Conservation (phyloP, 2,329 filamentous ascomycete genomes). For the Aspergillus chevalieri region DNA sequence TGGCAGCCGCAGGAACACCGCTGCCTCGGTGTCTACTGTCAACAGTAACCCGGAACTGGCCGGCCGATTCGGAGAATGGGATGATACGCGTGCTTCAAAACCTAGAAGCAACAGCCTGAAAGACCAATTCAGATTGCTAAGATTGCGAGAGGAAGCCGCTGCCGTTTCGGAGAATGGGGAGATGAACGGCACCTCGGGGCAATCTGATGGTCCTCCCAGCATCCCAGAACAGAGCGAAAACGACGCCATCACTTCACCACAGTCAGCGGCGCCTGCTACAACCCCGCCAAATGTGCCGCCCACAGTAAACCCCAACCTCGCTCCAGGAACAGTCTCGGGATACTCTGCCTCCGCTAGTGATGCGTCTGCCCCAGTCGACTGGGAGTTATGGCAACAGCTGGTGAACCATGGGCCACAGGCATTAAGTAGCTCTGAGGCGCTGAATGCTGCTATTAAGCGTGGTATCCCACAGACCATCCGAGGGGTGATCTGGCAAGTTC, state of each 20-base stretch:
- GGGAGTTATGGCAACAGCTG: slow-evolving; percentile 95
- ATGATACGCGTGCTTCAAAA: slow-evolving; percentile 40
- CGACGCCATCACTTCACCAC: slow-evolving; percentile 21
- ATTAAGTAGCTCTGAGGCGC: slow-evolving; percentile 79
- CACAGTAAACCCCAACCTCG: slow-evolving; percentile 62
- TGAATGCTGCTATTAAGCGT: slow-evolving; percentile 83
- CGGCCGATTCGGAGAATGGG: slow-evolving; percentile 66
- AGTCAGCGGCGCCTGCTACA: slow-evolving; percentile 18
- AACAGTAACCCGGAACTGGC: slow-evolving; percentile 76
- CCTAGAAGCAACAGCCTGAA: slow-evolving; percentile 60
- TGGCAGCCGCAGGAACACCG: slow-evolving; percentile 62
- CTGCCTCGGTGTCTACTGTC: slow-evolving; percentile 70
- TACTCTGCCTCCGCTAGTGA: slow-evolving; percentile 65
- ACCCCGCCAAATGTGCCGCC: slow-evolving; percentile 50
- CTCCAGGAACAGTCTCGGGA: slow-evolving; percentile 80
- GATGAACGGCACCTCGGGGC: slow-evolving; percentile 43
- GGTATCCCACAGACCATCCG: slow-evolving; percentile 93
- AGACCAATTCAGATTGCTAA: slow-evolving; percentile 71
- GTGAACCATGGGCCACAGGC: slow-evolving; percentile 91
- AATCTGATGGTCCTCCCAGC: slow-evolving; percentile 41
- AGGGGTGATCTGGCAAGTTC: slow-evolving; percentile 97
- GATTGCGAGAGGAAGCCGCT: slow-evolving; percentile 66
- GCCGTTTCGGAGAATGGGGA: slow-evolving; percentile 51
- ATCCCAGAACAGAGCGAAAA: slow-evolving; percentile 44
- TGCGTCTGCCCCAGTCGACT: slow-evolving; percentile 70